Base-by-base conservation (phyloP, 768 basidiomycete species). In the Lactarius tabidus region DNA sequence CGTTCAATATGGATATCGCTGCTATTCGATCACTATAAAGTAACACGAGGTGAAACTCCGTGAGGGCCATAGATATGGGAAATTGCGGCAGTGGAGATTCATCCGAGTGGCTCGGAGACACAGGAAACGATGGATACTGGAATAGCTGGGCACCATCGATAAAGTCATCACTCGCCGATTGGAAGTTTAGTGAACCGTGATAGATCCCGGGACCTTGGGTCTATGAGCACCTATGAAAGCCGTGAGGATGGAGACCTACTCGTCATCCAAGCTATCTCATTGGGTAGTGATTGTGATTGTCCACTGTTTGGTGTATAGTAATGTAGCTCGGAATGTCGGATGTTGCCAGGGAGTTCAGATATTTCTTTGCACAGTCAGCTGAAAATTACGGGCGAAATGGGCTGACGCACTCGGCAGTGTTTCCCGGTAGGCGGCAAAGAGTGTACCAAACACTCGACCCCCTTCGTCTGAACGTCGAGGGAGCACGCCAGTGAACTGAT, bases 41-140 rank as follows among this genome's bases (percentile, higher is more conserved):
- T 5, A 98, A 75, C 23, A 99, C 77, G 72, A 95, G 93, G 73
- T 99, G 97, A 73, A 91, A 97, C 72, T 96, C 91, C 0, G 95
- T 96, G 61, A 97, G 77, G 12, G 87, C 82, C 72, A 96, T 85
- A 3, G 93, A 91, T 6, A 85, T 68, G 0, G 96, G 95, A 18
- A 82, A 71, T 59, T 85, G 81, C 7, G 71, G 64, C 4, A 67
- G 51, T 2, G 67, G 31, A 2, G 72, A 67, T 1, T 72, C 66
- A 15, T 68, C 48, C n/a, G 66, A 63, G 15, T 71, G 61, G 6
- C 77, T 73, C 31, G 76, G 74, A 60, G 75, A 76, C 10, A 70
- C 74, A 67, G 57, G 72, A 70, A 38, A 79, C 67, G 78, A 58
- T 20, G 91, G 91, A 71, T 93, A 95, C 3, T 91, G 91, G 10